Evolutionary conservation across 2,329 filamentous ascomycete genomes (phyloP), one percentile per base, ranked within the genome.

Genomic region (Sporothrix globosa): DNA sequence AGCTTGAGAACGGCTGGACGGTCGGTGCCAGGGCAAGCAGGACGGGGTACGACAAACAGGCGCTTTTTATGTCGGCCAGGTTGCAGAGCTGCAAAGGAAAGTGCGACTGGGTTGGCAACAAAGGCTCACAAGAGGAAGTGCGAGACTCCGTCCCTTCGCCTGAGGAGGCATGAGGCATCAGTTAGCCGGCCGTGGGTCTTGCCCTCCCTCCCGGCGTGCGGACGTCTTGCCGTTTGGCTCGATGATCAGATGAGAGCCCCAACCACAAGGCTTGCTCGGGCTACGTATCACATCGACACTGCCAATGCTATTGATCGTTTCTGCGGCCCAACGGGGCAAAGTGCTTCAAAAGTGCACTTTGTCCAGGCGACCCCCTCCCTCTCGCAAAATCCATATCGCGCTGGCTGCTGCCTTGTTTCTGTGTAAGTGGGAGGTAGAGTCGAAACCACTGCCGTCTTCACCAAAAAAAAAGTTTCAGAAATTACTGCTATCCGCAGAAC

Each of bases 261-360:
- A 13, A 27, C 21, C 34, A 21, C 56, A 34, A 61, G 56, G 56
- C 54, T 60, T 19, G 30, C 30, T n/a, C 10, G 21, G 50, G 21
- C 50, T 53, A 21, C 7, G 13, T 21, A 27, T 19, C 10, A 27
- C 14, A 53, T 53, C 27, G 50, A n/a, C 17, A 19, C 17, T 17
- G 30, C 56, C 4, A 44, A 11, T 61, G n/a, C 19, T n/a, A 44
- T 39, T 44, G 34, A 44, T 39, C 34, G 11, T 44, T 44, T 24
- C n/a, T 44, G 56, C 56, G 56, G 56, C 56, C 39, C 34, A 44
- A 44, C 56, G 39, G 44, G 56, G 56, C 34, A 10, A 21, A 44
- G 56, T 17, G 56, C 30, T 21, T 41, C 56, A 41, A 21, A 61
- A 41, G 56, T 44, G 56, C 34, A 41, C 10, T 39, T 19, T 61